Evolutionary conservation across 768 basidiomycete species (phyloP).

Genomic region (Russula vinacea): DNA sequence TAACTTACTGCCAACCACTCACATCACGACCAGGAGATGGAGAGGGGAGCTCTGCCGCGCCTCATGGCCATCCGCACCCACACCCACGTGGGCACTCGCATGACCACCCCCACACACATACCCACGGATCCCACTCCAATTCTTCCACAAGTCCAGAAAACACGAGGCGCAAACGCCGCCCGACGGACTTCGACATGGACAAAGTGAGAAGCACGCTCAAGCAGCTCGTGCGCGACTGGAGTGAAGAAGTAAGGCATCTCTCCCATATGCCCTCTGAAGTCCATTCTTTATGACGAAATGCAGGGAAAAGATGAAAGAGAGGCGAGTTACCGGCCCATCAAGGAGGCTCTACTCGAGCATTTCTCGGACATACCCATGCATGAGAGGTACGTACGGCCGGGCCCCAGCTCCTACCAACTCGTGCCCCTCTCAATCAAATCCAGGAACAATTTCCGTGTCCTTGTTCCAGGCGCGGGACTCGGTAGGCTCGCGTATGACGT

Average conservation of each 20-base stretch:
- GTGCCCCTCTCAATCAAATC: background rate
- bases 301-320: conserved; percentile 79
- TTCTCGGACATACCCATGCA: conserved; percentile 55
- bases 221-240: conserved; percentile 94
- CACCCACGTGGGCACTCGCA: conserved; percentile 35
- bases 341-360: conserved; percentile 63
- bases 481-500: conserved; percentile 88
- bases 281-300: background rate
- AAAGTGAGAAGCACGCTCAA: conserved; percentile 89
- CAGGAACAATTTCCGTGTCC: conserved; percentile 61
- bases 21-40: conserved; percentile 9
- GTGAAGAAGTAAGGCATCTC: conserved; percentile 57
- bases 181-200: conserved; percentile 79
- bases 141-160: conserved; percentile 22
- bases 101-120: conserved; percentile 39
- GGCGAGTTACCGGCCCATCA: conserved; percentile 76
- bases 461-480: conserved; percentile 87
- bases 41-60: background rate
- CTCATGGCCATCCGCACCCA: conserved; percentile 29
- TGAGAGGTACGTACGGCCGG: conserved; percentile 52
- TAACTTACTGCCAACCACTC: background rate
- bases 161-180: conserved; percentile 40
- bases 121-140: conserved; percentile 34
- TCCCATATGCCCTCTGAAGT: background rate
- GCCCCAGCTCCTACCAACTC: background rate